A percentile compares a stretch with the other conserved stretches of the same genome.
Evolutionary conservation across 768 basidiomycete genomes (phyloP).

Genomic region (Tricholoma sp.): DNA sequence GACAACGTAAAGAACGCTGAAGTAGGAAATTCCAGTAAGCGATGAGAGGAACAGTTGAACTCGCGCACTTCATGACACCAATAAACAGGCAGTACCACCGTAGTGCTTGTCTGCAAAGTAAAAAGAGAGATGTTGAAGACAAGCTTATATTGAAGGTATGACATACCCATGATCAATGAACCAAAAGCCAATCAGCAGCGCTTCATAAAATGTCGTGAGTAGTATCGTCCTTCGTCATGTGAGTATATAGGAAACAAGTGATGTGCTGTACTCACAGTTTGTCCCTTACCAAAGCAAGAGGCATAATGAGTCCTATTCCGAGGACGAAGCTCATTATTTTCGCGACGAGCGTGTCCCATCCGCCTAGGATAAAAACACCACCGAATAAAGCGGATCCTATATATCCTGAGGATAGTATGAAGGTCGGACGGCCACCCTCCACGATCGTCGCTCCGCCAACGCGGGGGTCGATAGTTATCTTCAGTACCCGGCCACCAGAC

Average conservation of each 20-base stretch:
- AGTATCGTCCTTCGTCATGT: conserved; percentile 64
- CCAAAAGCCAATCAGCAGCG: conserved; percentile 88
- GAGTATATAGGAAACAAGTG: neutral
- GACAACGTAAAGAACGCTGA: conserved; percentile 79
- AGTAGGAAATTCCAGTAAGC: neutral
- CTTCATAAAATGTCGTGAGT: conserved; percentile 80
- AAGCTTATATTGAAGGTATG: neutral
- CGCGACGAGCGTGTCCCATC: conserved; percentile 85
- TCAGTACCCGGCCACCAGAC: conserved; percentile 72
- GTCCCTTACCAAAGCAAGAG: conserved; percentile 81
- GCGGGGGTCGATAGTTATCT: conserved; percentile 82
- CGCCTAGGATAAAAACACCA: conserved; percentile 76
- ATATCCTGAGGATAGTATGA: conserved; percentile 78
- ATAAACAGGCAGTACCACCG: conserved; percentile 82
- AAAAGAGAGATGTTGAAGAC: neutral
- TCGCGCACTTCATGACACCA: conserved; percentile 76
- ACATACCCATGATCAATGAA: conserved; percentile 88
- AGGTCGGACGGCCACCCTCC: conserved; percentile 67
- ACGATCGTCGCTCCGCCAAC: conserved; percentile 74
- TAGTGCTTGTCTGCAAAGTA: conserved; percentile 56
- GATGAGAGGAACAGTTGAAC: neutral
- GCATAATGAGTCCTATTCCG: conserved; percentile 81
- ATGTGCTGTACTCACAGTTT: conserved; percentile 61
- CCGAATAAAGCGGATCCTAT: conserved; percentile 79
- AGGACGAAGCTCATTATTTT: conserved; percentile 92